phyloP scores from a whole-genome alignment of 306 rosid genomes.

The Quercus glauca region DNA sequence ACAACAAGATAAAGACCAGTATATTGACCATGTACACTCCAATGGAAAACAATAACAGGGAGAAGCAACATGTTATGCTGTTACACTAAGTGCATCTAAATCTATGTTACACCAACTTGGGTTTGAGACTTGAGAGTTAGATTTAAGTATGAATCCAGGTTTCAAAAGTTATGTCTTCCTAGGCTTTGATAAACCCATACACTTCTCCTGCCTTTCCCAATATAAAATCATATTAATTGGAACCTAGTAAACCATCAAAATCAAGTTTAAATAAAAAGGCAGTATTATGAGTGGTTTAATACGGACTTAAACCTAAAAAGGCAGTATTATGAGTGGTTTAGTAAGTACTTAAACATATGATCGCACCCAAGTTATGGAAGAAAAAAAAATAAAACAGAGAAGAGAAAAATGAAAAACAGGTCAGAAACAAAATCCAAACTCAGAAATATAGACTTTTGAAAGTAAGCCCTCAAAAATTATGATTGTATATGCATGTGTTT shows the following conservation, averaged over 20 bases:
- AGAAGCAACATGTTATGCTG: not conserved
- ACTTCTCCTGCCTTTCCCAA: not conserved
- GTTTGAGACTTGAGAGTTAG: not conserved
- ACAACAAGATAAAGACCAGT: not conserved
- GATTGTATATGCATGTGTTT: not conserved
- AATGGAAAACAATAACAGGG: not conserved
- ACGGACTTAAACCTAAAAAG: too few relatives aligned
- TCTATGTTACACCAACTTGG: not conserved
- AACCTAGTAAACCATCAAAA: not conserved
- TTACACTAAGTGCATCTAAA: not conserved
- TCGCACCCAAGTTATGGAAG: not conserved
- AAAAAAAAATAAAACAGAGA: not conserved
- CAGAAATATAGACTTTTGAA: slow-evolving; percentile 1
- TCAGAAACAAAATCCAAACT: not conserved
- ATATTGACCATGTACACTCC: not conserved
- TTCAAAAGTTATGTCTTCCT: not conserved
- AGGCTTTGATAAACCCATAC: not conserved
- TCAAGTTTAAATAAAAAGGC: not conserved
- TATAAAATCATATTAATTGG: not conserved
- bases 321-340: not conserved
- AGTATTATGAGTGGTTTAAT: too few relatives aligned
- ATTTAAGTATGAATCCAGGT: not conserved
- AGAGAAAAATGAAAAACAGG: not conserved
- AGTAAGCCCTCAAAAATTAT: not conserved
- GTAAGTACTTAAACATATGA: not conserved